phyloP scores from a whole-genome alignment of 2,329 filamentous ascomycete genomes.

The Phoma sp. region DNA sequence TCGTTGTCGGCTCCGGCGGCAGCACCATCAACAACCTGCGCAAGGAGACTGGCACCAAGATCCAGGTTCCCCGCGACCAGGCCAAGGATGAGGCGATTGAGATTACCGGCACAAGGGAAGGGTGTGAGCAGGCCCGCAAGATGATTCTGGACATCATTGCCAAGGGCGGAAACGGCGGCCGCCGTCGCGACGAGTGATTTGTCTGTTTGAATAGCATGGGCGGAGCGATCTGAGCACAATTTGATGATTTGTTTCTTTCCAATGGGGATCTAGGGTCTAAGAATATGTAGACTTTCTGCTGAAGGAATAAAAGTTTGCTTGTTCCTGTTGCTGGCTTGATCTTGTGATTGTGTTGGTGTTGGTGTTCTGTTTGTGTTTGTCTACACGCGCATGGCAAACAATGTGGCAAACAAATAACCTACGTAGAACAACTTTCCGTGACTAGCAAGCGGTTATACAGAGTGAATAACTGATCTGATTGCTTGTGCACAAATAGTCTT shows the following conservation, averaged over 20 bases:
- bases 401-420: too few relatives aligned
- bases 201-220: conserved; percentile 5
- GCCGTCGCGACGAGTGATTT: conserved; percentile 7
- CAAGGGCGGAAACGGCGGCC: conserved; percentile 17
- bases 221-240: conserved; percentile 1
- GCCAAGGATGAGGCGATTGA: conserved; percentile 82
- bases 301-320: neutral
- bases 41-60: conserved; percentile 89
- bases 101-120: conserved; percentile 79
- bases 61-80: conserved; percentile 89
- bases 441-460: too few relatives aligned
- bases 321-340: too few relatives aligned
- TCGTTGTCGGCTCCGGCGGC: conserved; percentile 87
- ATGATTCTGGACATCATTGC: conserved; percentile 83
- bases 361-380: too few relatives aligned
- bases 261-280: neutral
- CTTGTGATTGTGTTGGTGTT: too few relatives aligned
- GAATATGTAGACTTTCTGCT: neutral
- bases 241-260: too few relatives aligned
- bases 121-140: conserved; percentile 85
- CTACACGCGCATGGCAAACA: too few relatives aligned
- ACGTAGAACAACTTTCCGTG: too few relatives aligned
- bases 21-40: conserved; percentile 93
- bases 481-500: too few relatives aligned
- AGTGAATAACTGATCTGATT: too few relatives aligned